Base-by-base conservation (phyloP, 805 yeast genomes). In the Blastobotrys muscicola region DNA sequence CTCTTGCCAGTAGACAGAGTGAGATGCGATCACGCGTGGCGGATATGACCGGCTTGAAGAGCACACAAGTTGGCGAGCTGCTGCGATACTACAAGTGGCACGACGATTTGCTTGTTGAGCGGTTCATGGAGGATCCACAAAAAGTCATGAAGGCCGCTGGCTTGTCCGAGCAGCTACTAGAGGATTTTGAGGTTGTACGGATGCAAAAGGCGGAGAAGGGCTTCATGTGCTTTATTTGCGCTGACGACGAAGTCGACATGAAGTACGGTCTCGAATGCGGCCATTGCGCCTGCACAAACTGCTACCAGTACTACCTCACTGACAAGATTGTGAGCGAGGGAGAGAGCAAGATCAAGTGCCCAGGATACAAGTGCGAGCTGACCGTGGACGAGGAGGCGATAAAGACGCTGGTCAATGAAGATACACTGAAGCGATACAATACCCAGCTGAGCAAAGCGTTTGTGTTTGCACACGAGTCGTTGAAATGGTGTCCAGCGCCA, bases 401-500 rank as follows among this genome's bases (percentile, higher is more conserved):
- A 8, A 69, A 70, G 16, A 66, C 68, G 36, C 50, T 60, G 8
- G 76, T 73, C 14, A 49, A 41, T 32, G 43, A 42, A 6, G 42
- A 38, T 39, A 50, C 39, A 12, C 52, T 31, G 50, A 41, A 35
- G 44, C 62, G 48, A 52, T 61, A 53, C 47, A 38, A 31, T 29
- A 37, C 45, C 5, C 48, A 53, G 14, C 52, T 53, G 14, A 43
- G 49, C 7, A 73, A 67, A 45, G 59, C 68, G 23, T 80, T 70
- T 54, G 72, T 81, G n/a, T 72, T 72, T 11, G 68, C 72, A 38
- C 71, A 74, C 45, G 59, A 66, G 37, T 69, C 42, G 56, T 68
- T 71, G 53, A 75, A 73, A 50, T 80, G 86, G 82, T 89, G 97
- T 60, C 95, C 96, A 0, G 80, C 83, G 1, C 80, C 89, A 0